phyloP scores from a whole-genome alignment of 2,329 filamentous ascomycete species.

The Grosmannia penicillata region DNA sequence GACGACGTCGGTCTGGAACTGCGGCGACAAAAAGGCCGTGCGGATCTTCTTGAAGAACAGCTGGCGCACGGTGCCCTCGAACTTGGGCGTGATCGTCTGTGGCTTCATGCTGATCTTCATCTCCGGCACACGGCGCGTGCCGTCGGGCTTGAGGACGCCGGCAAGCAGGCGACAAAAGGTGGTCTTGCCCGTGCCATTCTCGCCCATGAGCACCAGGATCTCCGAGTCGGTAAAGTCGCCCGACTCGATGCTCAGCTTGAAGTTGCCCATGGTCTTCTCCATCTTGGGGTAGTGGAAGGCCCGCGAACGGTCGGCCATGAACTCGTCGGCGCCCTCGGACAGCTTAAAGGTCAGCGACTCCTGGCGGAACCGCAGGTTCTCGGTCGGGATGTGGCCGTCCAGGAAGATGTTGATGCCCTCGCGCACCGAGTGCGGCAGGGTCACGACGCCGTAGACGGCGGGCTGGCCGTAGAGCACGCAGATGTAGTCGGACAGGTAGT shows the following conservation, averaged over 20 bases:
- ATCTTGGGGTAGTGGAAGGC: constrained; percentile 80
- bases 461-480: constrained; percentile 94
- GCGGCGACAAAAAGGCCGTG: constrained; percentile 84
- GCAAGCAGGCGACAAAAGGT: constrained; percentile 96
- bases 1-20: constrained; percentile 99
- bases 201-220: constrained; percentile 99
- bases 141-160: constrained; percentile 83
- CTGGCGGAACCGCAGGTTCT: constrained; percentile 96
- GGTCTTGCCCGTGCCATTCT: constrained; percentile 96
- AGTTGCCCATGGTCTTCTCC: constrained; percentile 83
- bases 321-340: constrained; percentile 78
- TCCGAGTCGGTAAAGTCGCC: constrained; percentile 95
- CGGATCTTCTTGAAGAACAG: constrained; percentile 99
- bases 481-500: constrained; percentile 97
- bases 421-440: constrained; percentile 84
- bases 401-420: constrained; percentile 99
- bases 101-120: constrained; percentile 85
- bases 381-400: constrained; percentile 87
- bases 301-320: constrained; percentile 67
- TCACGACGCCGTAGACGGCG: constrained; percentile 94
- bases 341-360: constrained; percentile 95
- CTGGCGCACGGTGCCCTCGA: constrained; percentile 89
- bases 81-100: constrained; percentile 98
- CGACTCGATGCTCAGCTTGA: constrained; percentile 54
- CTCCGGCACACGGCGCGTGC: constrained; percentile 59